Conservation (phyloP, 345 rosid species). For the Hirschfeldia incana region DNA sequence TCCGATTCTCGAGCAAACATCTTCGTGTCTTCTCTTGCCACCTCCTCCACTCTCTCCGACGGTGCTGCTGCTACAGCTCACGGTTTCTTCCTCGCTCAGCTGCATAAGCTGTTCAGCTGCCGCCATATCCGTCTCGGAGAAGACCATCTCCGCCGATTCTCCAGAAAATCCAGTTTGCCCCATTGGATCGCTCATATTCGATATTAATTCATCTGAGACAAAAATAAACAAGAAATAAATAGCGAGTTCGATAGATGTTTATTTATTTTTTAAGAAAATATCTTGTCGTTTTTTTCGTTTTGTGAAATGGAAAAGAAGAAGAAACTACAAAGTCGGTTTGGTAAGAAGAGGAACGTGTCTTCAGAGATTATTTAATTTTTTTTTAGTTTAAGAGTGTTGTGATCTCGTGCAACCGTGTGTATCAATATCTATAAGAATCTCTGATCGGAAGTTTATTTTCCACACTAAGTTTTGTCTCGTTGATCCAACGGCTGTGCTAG, state of each 20-base stretch:
- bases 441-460: not conserved
- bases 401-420: constrained; percentile 3
- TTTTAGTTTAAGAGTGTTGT: not conserved
- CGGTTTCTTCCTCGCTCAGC: constrained; percentile 39
- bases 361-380: not conserved
- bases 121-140: constrained; percentile 38
- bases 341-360: constrained; percentile 41
- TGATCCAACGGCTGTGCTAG: constrained; percentile 19
- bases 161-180: constrained; percentile 26
- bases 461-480: not conserved
- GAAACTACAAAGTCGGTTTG: constrained; percentile 41
- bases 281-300: constrained; percentile 25
- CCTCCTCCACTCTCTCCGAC: constrained; percentile 20
- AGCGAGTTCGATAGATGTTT: constrained; percentile 7
- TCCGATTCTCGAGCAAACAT: constrained; percentile 26
- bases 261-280: not conserved
- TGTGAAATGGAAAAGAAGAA: constrained; percentile 14
- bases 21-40: constrained; percentile 26
- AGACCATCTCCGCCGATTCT: constrained; percentile 17
- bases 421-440: not conserved
- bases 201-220: not conserved
- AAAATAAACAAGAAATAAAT: constrained; percentile 6
- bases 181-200: constrained; percentile 28
- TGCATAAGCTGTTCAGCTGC: constrained; percentile 45
- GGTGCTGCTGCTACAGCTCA: constrained; percentile 40